Conservation (phyloP, 2,329 filamentous ascomycete species). For the Cladosporium sphaerospermum region DNA sequence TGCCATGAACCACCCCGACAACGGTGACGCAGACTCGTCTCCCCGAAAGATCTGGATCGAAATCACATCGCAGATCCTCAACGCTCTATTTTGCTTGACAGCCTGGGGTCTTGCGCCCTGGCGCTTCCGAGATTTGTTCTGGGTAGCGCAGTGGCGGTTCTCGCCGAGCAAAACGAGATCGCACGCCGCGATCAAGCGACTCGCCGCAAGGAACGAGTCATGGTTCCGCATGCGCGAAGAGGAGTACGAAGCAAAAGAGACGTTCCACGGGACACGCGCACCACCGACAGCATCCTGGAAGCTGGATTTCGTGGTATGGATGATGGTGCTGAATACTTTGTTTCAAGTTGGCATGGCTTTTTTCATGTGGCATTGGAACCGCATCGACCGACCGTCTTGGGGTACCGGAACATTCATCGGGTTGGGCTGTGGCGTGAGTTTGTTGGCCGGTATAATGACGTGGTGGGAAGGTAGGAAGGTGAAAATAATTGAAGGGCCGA, state of each 20-base stretch:
- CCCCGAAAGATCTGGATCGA: conserved; percentile 78
- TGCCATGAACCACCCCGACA: conserved; percentile 51
- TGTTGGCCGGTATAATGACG: conserved; percentile 10
- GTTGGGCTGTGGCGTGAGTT: conserved; percentile 9
- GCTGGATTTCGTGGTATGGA: conserved; percentile 68
- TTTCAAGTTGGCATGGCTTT: conserved; percentile 63
- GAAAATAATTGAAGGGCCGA: conserved; percentile 10
- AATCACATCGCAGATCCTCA: conserved; percentile 75
- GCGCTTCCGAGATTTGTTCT: conserved; percentile 72
- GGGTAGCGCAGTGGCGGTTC: conserved; percentile 58
- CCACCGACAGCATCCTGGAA: conserved; percentile 62
- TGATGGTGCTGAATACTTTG: conserved; percentile 68
- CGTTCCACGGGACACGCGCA: conserved; percentile 53
- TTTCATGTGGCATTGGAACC: conserved; percentile 62
- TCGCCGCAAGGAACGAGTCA: conserved; percentile 7
- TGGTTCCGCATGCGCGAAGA: conserved; percentile 37
- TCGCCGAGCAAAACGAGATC: not conserved
- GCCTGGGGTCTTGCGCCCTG: conserved; percentile 76
- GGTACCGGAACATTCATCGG: conserved; percentile 11
- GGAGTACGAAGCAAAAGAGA: not conserved
- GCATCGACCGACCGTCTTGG: conserved; percentile 12
- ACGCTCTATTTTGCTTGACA: conserved; percentile 79
- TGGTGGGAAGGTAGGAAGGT: conserved; percentile 13
- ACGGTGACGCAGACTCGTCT: conserved; percentile 41
- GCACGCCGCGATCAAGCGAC: conserved; percentile 33